A percentile compares a stretch with the other conserved stretches of the same genome.
These are phyloP conservation scores for Scedosporium minutisporum DNA, from an alignment of 2,329 filamentous ascomycete genomes.

Conservation along the genomic window DNA sequence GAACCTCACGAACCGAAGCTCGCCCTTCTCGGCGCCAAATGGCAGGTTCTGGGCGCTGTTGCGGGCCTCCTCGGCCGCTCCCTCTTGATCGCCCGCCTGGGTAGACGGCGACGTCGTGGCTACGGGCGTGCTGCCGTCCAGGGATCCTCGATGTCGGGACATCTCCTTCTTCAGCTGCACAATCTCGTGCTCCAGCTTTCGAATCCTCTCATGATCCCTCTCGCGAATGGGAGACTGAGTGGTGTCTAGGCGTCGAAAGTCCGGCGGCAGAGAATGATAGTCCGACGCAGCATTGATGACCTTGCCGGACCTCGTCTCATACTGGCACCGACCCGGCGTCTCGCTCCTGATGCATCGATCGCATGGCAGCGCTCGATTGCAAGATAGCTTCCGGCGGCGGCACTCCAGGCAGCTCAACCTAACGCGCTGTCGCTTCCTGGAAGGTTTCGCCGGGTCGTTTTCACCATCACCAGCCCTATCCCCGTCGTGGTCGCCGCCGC, in stretches of 20 bases:
- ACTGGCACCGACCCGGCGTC: slow-evolving; percentile 49
- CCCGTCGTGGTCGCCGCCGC: not conserved
- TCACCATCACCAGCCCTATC: not conserved
- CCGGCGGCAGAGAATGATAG: slow-evolving; percentile 26
- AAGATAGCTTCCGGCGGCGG: slow-evolving; percentile 50
- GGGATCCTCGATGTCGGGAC: slow-evolving; percentile 29
- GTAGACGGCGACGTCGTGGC: slow-evolving; percentile 34
- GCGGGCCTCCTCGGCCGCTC: slow-evolving; percentile 19
- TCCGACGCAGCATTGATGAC: slow-evolving; percentile 36
- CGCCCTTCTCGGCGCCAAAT: slow-evolving; percentile 34
- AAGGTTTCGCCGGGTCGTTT: not conserved
- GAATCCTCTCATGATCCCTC: slow-evolving; percentile 48
- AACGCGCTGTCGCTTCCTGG: slow-evolving; percentile 47
- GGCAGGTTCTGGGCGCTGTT: slow-evolving; percentile 3
- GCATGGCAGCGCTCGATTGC: slow-evolving; percentile 51
- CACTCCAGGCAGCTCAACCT: slow-evolving; percentile 52
- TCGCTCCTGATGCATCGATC: slow-evolving; percentile 54
- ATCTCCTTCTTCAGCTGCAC: slow-evolving; percentile 45
- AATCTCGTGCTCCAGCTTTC: slow-evolving; percentile 49
- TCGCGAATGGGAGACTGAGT: slow-evolving; percentile 28
- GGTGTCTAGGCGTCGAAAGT: slow-evolving; percentile 30
- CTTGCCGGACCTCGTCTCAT: slow-evolving; percentile 46
- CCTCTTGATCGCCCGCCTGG: slow-evolving; percentile 31
- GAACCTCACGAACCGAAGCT: slow-evolving; percentile 48
- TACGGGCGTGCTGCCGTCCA: slow-evolving; percentile 43